phyloP scores from a whole-genome alignment of 495 filamentous ascomycete genomes.

The Venustampulla echinocandica region DNA sequence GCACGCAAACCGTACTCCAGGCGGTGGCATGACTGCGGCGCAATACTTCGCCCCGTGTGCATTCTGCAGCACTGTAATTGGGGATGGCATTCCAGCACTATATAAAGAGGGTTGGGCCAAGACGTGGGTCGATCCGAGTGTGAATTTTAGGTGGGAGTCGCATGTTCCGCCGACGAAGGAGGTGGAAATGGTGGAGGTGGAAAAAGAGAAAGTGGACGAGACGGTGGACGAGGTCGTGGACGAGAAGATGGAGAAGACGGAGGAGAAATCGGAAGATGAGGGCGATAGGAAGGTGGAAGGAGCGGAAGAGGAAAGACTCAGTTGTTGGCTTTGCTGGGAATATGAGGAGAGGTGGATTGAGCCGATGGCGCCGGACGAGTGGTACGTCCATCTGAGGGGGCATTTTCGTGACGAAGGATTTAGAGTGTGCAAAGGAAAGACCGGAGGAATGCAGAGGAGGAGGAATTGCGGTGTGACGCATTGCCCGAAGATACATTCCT shows the following conservation, averaged over 20 bases:
- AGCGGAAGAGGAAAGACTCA: conserved; percentile 1
- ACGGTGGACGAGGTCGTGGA: neutral
- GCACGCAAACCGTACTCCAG: conserved; percentile 13
- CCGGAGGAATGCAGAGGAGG: conserved; percentile 20
- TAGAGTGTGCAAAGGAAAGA: conserved; percentile 16
- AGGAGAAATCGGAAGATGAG: too few species aligned
- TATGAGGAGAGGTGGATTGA: conserved; percentile 14
- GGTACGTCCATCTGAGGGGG: conserved; percentile 15
- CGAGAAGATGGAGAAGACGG: neutral
- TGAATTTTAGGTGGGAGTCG: conserved; percentile 21
- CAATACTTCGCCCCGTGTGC: conserved; percentile 16
- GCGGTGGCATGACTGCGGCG: conserved; percentile 11
- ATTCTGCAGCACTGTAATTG: conserved; percentile 8
- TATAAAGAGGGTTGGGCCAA: conserved; percentile 18
- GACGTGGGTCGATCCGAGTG: conserved; percentile 19
- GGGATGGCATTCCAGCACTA: conserved; percentile 6
- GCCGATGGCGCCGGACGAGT: conserved; percentile 13
- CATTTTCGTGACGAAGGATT: conserved; percentile 20
- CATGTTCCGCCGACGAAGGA: conserved; percentile 10
- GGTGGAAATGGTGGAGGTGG: conserved; percentile 1
- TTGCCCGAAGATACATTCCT: conserved; percentile 23
- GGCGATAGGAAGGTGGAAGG: neutral
- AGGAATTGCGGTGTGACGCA: conserved; percentile 12
- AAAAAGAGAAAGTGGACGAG: neutral
- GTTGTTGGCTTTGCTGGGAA: conserved; percentile 23